Base-by-base conservation (phyloP, 345 rosid genomes). In the Eucalyptus pauciflora region DNA sequence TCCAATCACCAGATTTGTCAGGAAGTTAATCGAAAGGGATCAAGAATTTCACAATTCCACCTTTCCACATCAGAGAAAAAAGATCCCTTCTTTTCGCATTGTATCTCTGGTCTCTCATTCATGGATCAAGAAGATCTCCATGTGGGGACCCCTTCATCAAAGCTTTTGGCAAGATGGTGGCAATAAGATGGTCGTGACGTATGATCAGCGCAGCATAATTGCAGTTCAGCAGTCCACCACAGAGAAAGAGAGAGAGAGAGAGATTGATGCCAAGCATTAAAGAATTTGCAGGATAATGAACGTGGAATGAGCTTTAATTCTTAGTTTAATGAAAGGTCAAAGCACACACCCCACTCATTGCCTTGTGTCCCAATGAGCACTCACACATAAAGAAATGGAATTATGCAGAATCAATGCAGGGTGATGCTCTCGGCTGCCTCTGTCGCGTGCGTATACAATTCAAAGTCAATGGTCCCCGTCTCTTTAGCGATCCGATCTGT, bases 51-150 rank as follows among this genome's bases (percentile, higher is more conserved):
- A 45, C 48, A 20, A 0, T 41, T 76, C 48, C 4, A 10, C 85
- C 46, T 76, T 3, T 76, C 14, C 20, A 41, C 13, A 13, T 24
- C 24, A 20, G 20, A 15, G 46, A 20, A 76, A 3, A 76, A 41
- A 41, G 13, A 41, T 76, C 48, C 85, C 1, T 7, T 22, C 27
- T 76, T 69, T 20, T 76, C 46, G 25, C 83, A 20, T 37, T 76
- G 10, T 27, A 41, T 76, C 43, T 76, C 48, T 22, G 89, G 88
- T 71, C 85, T 87, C 81, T 87, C n/a, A 7, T 52, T 80, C 50
- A 50, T 13, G 88, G 88, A 91, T 92, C 89, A 76, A 45, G 13
- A 6, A 58, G 48, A 88, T 91, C 89, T 90, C 52, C 14, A 88
- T 22, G 85, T 90, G 92, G 91, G 89, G 87, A 81, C 90, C 88